phyloP scores from a whole-genome alignment of 169 alveolate genomes.

The Toxoplasma gondii region DNA sequence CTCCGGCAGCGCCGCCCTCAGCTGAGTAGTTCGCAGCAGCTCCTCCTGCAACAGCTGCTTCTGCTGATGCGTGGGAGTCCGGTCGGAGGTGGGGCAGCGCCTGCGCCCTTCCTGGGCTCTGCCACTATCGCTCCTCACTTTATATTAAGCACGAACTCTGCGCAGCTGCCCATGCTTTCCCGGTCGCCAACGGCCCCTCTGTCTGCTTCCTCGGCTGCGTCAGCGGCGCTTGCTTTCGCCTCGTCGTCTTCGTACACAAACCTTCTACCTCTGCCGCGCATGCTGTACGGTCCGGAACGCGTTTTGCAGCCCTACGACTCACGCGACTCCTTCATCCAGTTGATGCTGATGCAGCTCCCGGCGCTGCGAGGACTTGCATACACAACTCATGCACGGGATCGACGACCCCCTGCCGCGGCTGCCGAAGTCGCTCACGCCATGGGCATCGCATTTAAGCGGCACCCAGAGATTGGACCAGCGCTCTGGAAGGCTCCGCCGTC shows the following conservation, averaged over 20 bases:
- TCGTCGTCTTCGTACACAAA: not conserved
- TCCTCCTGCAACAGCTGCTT: not conserved
- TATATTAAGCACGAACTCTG: not conserved
- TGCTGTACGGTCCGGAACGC: constrained; percentile 35
- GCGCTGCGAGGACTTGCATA: not conserved
- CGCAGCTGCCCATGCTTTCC: not conserved
- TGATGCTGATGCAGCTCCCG: not conserved
- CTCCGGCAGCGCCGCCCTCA: not conserved
- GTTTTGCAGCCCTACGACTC: constrained; percentile 25
- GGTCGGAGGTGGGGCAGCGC: not conserved
- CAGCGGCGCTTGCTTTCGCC: not conserved
- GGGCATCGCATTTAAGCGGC: not conserved
- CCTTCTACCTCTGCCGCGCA: constrained; percentile 33
- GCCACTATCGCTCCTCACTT: not conserved
- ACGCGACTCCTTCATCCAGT: constrained; percentile 29
- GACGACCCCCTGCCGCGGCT: constrained; percentile 5
- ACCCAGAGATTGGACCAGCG: not conserved
- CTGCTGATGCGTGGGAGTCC: not conserved
- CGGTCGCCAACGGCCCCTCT: not conserved
- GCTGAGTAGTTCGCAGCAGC: not conserved
- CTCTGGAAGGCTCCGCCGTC: not conserved
- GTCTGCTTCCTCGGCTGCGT: not conserved
- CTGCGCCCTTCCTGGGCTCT: not conserved
- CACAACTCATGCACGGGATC: constrained; percentile 17
- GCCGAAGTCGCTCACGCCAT: constrained; percentile 24